These are phyloP conservation scores for Lepiota venenata DNA, from an alignment of 768 basidiomycete genomes.

Conservation along the genomic window DNA sequence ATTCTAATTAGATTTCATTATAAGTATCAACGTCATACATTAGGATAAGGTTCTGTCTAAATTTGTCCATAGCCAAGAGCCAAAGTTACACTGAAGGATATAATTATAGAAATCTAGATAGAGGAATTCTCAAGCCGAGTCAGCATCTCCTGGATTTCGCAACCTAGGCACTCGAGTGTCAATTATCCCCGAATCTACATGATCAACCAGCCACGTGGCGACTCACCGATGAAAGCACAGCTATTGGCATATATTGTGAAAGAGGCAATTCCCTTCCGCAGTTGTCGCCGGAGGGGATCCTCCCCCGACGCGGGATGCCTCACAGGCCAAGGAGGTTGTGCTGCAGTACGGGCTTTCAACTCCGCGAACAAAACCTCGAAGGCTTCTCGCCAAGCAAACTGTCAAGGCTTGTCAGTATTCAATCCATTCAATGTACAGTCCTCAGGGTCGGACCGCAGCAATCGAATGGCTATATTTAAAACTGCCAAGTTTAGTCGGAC, in stretches of 20 bases:
- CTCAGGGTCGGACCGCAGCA: too few species aligned
- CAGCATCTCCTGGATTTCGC: conserved; percentile 2
- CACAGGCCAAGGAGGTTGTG: neutral
- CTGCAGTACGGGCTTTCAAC: neutral
- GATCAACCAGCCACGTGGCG: neutral
- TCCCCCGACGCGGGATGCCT: neutral
- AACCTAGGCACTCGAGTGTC: neutral
- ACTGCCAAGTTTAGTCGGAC: neutral
- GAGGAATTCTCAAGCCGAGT: neutral
- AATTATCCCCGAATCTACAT: neutral
- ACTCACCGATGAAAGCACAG: conserved; percentile 1
- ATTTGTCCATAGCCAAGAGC: neutral
- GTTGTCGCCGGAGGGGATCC: conserved; percentile 1
- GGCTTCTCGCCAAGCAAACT: conserved; percentile 11
- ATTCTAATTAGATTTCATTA: too few species aligned
- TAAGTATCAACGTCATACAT: too few species aligned
- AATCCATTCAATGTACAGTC: neutral
- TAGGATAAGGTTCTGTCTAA: neutral
- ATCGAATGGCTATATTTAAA: too few species aligned
- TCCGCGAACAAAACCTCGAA: conserved; percentile 8
- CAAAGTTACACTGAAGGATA: neutral
- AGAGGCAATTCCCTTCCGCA: conserved; percentile 4
- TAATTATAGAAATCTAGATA: too few species aligned
- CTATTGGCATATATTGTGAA: conserved; percentile 3
- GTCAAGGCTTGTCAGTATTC: neutral